phyloP scores from a whole-genome alignment of 768 basidiomycete genomes.

The Boletellus emodensis region DNA sequence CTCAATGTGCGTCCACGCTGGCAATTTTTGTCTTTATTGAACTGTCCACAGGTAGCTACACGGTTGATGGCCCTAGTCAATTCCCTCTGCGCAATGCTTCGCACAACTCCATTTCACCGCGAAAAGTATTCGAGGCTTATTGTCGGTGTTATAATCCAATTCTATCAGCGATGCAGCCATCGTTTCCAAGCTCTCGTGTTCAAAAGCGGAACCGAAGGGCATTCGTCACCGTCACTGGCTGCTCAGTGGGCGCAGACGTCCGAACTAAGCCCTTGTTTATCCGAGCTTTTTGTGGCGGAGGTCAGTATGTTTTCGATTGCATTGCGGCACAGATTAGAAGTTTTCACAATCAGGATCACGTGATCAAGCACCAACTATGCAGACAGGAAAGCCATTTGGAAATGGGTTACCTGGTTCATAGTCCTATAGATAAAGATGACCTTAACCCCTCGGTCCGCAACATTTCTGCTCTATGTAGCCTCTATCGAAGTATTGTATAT shows the following conservation, averaged over 20 bases:
- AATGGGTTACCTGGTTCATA: slow-evolving; percentile 56
- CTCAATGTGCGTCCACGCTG: slow-evolving; percentile 53
- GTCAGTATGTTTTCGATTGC: slow-evolving; percentile 37
- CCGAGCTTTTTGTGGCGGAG: slow-evolving; percentile 53
- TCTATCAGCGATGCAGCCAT: slow-evolving; percentile 91
- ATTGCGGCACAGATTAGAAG: not conserved
- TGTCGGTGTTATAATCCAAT: slow-evolving; percentile 90
- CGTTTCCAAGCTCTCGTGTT: slow-evolving; percentile 75
- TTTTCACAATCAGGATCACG: slow-evolving; percentile 33
- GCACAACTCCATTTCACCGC: slow-evolving; percentile 87
- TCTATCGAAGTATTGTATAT: slow-evolving; percentile 86
- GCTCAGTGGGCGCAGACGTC: slow-evolving; percentile 83
- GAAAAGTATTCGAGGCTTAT: slow-evolving; percentile 95
- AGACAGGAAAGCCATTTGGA: slow-evolving; percentile 81
- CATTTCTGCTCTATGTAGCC: slow-evolving; percentile 66
- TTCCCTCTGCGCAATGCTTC: slow-evolving; percentile 87
- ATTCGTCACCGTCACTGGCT: slow-evolving; percentile 48
- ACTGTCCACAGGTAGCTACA: slow-evolving; percentile 63
- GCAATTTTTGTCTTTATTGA: not conserved
- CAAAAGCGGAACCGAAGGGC: slow-evolving; percentile 35
- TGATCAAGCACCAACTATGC: slow-evolving; percentile 54
- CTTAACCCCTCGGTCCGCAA: slow-evolving; percentile 70
- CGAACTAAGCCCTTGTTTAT: slow-evolving; percentile 71
- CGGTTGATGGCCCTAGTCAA: slow-evolving; percentile 88
- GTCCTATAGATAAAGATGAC: slow-evolving; percentile 53